Percentiles rank a stretch among this genome's conserved stretches.
Evolutionary conservation across 805 yeast genomes (phyloP).

Genomic region (Tetrapisispora iriomotensis): DNA sequence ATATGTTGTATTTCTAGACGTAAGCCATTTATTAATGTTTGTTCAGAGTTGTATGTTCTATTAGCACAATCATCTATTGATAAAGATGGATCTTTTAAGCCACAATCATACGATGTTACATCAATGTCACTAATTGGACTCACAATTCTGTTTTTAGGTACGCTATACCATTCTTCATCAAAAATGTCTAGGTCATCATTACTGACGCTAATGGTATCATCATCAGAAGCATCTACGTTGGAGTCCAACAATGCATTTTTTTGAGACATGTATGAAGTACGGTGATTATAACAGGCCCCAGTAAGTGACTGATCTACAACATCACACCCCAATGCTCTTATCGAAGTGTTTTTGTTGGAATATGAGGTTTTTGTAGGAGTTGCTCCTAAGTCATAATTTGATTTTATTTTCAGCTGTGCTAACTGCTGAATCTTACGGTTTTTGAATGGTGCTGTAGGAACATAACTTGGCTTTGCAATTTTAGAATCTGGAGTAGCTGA

Average conservation of each 20-base stretch:
- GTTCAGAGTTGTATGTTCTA: conserved; percentile 6
- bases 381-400: too few relatives aligned
- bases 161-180: neutral
- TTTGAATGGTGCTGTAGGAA: neutral
- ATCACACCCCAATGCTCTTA: too few relatives aligned
- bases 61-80: neutral
- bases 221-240: too few relatives aligned
- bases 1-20: neutral
- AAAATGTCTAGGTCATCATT: neutral
- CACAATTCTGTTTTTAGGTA: neutral
- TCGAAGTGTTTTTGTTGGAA: too few relatives aligned
- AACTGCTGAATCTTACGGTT: neutral
- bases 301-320: too few relatives aligned
- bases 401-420: neutral
- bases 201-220: neutral
- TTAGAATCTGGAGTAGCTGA: neutral
- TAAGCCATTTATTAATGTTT: neutral
- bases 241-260: too few relatives aligned
- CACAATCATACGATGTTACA: neutral
- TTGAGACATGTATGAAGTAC: too few relatives aligned
- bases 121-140: conserved; percentile 6
- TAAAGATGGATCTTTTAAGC: neutral
- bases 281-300: too few relatives aligned
- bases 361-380: neutral
- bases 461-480: neutral